Conservation (phyloP, 2,329 filamentous ascomycete species). For the Alternaria solani region DNA sequence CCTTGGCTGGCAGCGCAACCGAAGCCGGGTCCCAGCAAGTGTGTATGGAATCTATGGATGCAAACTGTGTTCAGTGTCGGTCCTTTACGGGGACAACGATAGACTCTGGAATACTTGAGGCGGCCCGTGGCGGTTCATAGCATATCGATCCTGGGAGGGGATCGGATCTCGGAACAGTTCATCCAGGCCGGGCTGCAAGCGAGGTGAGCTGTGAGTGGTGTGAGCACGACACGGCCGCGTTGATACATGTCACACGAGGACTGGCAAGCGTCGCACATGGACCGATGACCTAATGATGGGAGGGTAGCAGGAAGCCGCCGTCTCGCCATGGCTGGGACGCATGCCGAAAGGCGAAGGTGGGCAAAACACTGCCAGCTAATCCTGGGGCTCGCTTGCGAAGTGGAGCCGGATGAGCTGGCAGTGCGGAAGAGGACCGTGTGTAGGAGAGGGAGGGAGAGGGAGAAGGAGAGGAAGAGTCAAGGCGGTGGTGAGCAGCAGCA, state of each 20-base stretch:
- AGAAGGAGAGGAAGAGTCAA: background rate
- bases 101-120: slow-evolving; percentile 2
- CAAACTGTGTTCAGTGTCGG: slow-evolving; percentile 4
- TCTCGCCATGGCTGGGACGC: slow-evolving; percentile 27
- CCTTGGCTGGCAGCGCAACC: slow-evolving; percentile 11
- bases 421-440: slow-evolving; percentile 10
- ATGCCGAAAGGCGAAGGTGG: slow-evolving; percentile 18
- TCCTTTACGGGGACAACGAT: background rate
- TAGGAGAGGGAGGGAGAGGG: no score
- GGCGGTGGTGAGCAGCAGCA: slow-evolving; percentile 1
- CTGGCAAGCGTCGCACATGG: slow-evolving; percentile 15
- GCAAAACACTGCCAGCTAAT: slow-evolving; percentile 6
- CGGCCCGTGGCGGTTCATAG: slow-evolving; percentile 12
- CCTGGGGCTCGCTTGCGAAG: slow-evolving; percentile 23
- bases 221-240: slow-evolving; percentile 39
- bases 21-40: background rate
- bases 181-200: slow-evolving; percentile 7
- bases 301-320: slow-evolving; percentile 18
- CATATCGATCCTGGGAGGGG: slow-evolving; percentile 5
- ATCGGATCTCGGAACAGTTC: slow-evolving; percentile 21
- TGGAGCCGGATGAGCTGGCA: slow-evolving; percentile 29
- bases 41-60: slow-evolving; percentile 2
- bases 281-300: slow-evolving; percentile 30
- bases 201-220: slow-evolving; percentile 16
- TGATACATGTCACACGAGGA: slow-evolving; percentile 19